A percentile compares a stretch with the other conserved stretches of the same genome.
Evolutionary conservation across 2,329 filamentous ascomycete genomes (phyloP).

Genomic region (Penicillium sp.): DNA sequence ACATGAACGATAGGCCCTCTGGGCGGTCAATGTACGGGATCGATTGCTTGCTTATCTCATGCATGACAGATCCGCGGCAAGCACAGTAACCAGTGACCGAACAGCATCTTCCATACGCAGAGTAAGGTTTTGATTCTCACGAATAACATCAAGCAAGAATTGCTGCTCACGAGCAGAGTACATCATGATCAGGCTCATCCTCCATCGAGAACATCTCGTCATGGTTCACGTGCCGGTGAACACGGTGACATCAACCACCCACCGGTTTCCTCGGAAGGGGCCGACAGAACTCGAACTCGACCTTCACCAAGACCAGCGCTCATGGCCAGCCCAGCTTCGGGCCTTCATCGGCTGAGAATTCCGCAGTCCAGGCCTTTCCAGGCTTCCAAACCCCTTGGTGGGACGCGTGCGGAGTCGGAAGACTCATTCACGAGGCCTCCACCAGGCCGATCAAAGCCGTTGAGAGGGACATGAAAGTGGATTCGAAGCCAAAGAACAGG

Average conservation of each 20-base stretch:
- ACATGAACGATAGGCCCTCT: too few species aligned
- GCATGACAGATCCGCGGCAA: too few species aligned
- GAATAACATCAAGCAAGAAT: too few species aligned
- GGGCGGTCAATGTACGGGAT: too few species aligned
- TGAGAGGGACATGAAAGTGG: neutral
- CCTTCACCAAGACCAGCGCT: too few species aligned
- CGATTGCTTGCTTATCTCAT: too few species aligned
- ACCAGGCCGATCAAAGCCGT: neutral
- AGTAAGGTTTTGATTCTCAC: too few species aligned
- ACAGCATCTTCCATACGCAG: too few species aligned
- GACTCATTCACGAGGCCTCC: neutral
- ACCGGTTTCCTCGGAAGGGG: neutral
- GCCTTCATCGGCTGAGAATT: neutral
- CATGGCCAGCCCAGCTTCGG: neutral
- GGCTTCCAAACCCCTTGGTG: neutral
- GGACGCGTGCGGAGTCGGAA: neutral
- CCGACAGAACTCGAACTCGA: neutral
- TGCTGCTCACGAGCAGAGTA: too few species aligned
- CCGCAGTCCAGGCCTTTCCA: neutral
- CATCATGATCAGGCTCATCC: too few species aligned
- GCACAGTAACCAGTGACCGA: too few species aligned
- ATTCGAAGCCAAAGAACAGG: neutral
- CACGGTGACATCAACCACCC: neutral
- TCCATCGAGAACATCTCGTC: too few species aligned
- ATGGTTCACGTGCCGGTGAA: neutral